Percentiles rank a stretch among this genome's conserved stretches.
phyloP scores from a whole-genome alignment of 257 asterid species.

The Scutellaria minor region DNA sequence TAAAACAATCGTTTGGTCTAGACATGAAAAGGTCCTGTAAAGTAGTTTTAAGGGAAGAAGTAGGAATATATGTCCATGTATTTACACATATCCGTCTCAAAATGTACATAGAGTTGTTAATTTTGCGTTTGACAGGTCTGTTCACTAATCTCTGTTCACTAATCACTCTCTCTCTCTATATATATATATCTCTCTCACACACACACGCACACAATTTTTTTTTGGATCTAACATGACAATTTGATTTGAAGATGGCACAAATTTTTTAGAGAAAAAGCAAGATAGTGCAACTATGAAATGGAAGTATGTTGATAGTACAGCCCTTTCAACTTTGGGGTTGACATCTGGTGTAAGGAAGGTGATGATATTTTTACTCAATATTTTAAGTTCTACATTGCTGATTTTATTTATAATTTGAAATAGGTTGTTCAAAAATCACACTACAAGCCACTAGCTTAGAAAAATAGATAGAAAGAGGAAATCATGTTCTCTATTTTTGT shows the following conservation, averaged over 20 bases:
- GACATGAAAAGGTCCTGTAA: conserved; percentile 54
- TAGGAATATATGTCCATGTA: conserved; percentile 78
- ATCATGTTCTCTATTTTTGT: background rate
- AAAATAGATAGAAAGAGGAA: background rate
- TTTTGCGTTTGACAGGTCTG: conserved; percentile 63
- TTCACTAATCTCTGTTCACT: conserved; percentile 37
- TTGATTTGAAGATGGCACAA: conserved; percentile 56
- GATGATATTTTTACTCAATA: conserved; percentile 21
- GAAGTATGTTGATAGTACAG: conserved; percentile 71
- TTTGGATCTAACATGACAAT: background rate
- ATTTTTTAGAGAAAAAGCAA: conserved; percentile 41
- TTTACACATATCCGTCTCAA: conserved; percentile 91
- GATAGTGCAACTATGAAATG: conserved; percentile 47
- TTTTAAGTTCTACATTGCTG: conserved; percentile 9
- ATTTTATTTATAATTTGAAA: conserved; percentile 4
- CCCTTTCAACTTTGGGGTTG: conserved; percentile 81
- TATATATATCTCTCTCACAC: too few relatives aligned
- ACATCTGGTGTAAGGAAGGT: conserved; percentile 98
- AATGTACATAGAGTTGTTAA: conserved; percentile 83
- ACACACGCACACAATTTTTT: too few relatives aligned
- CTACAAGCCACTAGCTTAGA: conserved; percentile 17
- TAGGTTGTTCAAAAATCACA: conserved; percentile 13
- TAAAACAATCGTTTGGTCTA: conserved; percentile 69
- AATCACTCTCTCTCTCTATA: conserved; percentile 24
- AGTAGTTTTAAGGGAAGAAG: conserved; percentile 77